Base-by-base conservation (phyloP, 1,139 yeast genomes). In the Kodamaea arcana region DNA sequence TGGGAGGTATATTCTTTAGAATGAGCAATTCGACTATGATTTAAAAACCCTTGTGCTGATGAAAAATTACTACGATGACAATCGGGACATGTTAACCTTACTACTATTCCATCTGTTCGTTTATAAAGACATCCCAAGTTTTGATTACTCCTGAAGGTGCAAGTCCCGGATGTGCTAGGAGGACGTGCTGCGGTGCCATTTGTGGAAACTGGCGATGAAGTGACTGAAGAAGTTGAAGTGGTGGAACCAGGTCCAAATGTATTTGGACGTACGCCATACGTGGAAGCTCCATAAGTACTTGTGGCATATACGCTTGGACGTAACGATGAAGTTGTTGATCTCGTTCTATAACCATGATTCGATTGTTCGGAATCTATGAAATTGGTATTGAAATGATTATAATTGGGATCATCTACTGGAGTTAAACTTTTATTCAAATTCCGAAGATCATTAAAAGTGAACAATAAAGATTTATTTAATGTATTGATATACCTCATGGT, bases 1-100 rank as follows among this genome's bases (percentile, higher is more conserved):
- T 83, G 92, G 6, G 83, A 78, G 4, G 82, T 72, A 45, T 75
- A 83, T 41, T 82, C 87, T 39, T 73, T 75, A n/a, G 77, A 64
- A 52, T 84, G 94, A 3, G 90, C 84, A 18, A 82, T 72, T 42
- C 94, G 62, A 42, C 83, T 75, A 52, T 84, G 94, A 52, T 83
- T 84, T 27, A 83, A 68, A 43, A 84, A 83, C 16, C 94, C 94
- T 52, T 84, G 94, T 0, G 88, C 86, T 11, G 85, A 77, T 6
- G 85, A 78, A 51, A 84, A 84, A 43, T 83, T 83, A 33, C 78
- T 72, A 36, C 92, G 61, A 12, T 67, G 72, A 55, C 94, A 84
- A 36, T 70, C 75, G 0, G 81, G 78, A 52, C 94, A 84, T 6
- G 78, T 78, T 17, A 84, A 65, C 35, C 79, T 67, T 6, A 83